Evolutionary conservation across 495 filamentous ascomycete genomes (phyloP), one percentile per base, ranked within the genome.

Genomic region (Hypoxylon cercidicola): DNA sequence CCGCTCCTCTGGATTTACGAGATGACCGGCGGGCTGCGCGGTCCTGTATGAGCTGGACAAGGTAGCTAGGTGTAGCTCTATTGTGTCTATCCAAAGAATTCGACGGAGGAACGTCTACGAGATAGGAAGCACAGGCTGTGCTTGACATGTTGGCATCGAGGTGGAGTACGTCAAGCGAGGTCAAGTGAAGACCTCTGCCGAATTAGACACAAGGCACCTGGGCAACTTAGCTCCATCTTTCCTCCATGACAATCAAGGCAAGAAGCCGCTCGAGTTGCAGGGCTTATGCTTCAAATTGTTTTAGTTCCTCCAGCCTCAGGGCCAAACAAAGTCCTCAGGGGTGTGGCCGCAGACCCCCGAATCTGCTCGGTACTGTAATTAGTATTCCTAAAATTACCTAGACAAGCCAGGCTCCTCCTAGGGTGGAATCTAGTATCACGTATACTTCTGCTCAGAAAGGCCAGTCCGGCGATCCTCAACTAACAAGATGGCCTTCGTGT

Each of bases 11-110:
- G 37, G 43, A 58, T 60, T 55, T 49, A 60, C 49, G 45, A 58
- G 20, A 53, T 46, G 47, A 41, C 52, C 61, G 48, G 61, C 61
- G 63, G 54, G 57, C 58, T 66, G 69, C 64, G 52, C 49, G 32
- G 62, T 65, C 35, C 53, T 50, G 62, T 55, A 69, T 62, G 34
- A 54, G 48, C 48, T 61, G 61, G 66, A 55, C 65, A 71, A 67
- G 59, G 68, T 60, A 62, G 51, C 50, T 63, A 54, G 71, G 71
- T 67, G 71, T 73, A 72, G 64, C 67, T 53, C 41, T 67, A 72
- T 57, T 32, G 56, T 53, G 56, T 46, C 46, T 48, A 56, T 34
- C 48, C 61, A 65, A 57, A 69, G 57, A 62, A 58, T 47, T 55
- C 46, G 6, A 65, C 25, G 56, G 51, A 62, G 23, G 59, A 57